These are phyloP conservation scores for Kurtzmaniella fragi DNA, from an alignment of 805 yeast species.

Conservation along the genomic window DNA sequence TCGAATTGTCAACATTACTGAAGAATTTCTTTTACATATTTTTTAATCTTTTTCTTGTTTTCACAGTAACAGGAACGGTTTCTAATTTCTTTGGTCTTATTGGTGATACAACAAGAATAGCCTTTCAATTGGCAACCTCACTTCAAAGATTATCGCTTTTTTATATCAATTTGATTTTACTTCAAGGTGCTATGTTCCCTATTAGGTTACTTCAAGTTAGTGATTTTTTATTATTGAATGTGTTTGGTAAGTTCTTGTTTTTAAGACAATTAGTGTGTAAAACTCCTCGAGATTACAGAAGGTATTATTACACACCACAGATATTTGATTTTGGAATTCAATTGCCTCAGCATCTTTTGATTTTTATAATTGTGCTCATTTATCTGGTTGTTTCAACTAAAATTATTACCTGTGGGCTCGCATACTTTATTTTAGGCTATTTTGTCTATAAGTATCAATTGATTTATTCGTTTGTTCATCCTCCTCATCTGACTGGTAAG, in stretches of 20 bases:
- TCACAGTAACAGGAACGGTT: constrained; percentile 57
- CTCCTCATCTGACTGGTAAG: constrained; percentile 62
- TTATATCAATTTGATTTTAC: constrained; percentile 56
- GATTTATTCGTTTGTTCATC: constrained; percentile 56
- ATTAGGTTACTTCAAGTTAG: constrained; percentile 52
- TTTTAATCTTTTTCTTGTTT: constrained; percentile 57
- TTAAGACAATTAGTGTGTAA: constrained; percentile 33
- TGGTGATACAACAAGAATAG: constrained; percentile 55
- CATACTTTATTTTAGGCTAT: constrained; percentile 51
- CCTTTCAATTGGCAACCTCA: constrained; percentile 49
- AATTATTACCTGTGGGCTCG: constrained; percentile 53
- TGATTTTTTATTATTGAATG: constrained; percentile 44
- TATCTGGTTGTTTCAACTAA: constrained; percentile 60
- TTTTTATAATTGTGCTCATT: constrained; percentile 53
- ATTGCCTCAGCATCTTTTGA: constrained; percentile 56
- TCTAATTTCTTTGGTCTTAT: constrained; percentile 55
- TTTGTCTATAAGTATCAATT: constrained; percentile 60
- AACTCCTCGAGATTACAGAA: constrained; percentile 50
- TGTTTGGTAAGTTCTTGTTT: constrained; percentile 33
- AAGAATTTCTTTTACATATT: constrained; percentile 59
- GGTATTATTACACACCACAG: constrained; percentile 51
- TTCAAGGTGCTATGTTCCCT: constrained; percentile 71
- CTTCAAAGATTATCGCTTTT: constrained; percentile 48
- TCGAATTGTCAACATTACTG: constrained; percentile 50
- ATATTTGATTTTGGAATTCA: constrained; percentile 58